Conservation (phyloP, 306 rosid species). For the Casuarina cunninghamiana region DNA sequence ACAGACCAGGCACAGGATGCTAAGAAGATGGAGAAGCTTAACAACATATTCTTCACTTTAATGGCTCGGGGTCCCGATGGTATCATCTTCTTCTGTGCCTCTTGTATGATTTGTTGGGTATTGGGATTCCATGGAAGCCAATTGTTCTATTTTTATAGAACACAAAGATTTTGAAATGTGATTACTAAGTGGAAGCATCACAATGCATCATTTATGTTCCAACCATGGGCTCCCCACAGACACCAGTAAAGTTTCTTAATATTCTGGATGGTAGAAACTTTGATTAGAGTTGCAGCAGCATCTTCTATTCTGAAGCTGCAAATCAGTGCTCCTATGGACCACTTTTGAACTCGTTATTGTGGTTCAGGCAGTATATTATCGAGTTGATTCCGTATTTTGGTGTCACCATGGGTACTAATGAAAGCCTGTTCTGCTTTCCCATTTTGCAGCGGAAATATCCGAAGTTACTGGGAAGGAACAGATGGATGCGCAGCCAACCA, state of each 20-base stretch:
- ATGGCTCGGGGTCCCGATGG: constrained; percentile 98
- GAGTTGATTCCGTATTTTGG: not conserved
- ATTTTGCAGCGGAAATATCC: constrained; percentile 57
- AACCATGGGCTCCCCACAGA: not conserved
- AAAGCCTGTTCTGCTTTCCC: constrained; percentile 20
- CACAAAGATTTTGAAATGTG: not conserved
- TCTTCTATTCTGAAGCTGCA: not conserved
- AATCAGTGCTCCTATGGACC: not conserved
- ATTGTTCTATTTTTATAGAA: not conserved
- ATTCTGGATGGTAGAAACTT: not conserved
- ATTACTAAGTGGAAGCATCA: not conserved
- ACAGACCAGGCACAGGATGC: constrained; percentile 96
- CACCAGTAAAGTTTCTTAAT: not conserved
- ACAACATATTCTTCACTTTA: constrained; percentile 84
- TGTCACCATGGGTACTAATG: constrained; percentile 3
- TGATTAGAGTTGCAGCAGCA: not conserved
- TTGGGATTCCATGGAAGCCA: constrained; percentile 8
- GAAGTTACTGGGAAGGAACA: constrained; percentile 89
- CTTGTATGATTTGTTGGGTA: constrained; percentile 12
- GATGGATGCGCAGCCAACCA: constrained; percentile 62
- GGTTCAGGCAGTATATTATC: not conserved
- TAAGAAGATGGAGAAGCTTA: constrained; percentile 80
- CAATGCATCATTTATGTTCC: not conserved
- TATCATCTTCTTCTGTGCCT: constrained; percentile 32
- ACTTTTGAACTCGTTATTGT: not conserved